Evolutionary conservation across 441 rosid genomes (phyloP), one percentile per base, ranked within the genome.

Genomic region (Populus hybrid): DNA sequence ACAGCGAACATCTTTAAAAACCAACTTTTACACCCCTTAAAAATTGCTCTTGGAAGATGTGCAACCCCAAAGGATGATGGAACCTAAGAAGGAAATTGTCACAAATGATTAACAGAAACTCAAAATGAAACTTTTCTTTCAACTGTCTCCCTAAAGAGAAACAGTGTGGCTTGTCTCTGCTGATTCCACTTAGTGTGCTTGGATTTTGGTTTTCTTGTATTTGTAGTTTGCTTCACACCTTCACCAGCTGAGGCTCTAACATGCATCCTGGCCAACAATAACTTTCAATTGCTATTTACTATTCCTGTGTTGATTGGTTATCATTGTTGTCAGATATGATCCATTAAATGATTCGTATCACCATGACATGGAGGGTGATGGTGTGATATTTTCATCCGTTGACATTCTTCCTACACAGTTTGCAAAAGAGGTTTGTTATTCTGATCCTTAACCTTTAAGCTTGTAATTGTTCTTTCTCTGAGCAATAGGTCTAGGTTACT

Each of bases 331-430:
- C 83, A 95, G 99, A 83, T 95, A 89, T 63, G 89, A 95, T 82
- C 91, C 94, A 14, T 24, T 71, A 36, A 85, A 77, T 40, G 79
- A 87, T 83, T 85, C 97, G 7, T 93, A 90, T 87, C 86, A 93
- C 76, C 61, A 78, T 64, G 95, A 90, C 80, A 89, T 95, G 93
- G 99, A 95, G 67, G 98, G 98, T 16, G 80, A 87, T 56, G 99
- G 99, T 18, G 61, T 93, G 74, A 80, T 93, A 73, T 93, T 92
- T 84, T 86, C 89, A 82, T 96, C 97, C 28, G 87, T 95, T 18
- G 99, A 95, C 76, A 93, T 88, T 87, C 90, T 95, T 84, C 99
- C 99, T 14, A 95, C 98, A 45, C 92, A 95, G 85, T 95, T 95
- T 82, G 99, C 99, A 61, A 95, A 92, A 81, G 99, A 95, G 95